Evolutionary conservation across 108 stramenopile genomes (phyloP).

Genomic region (Discostella stelligeroides): DNA sequence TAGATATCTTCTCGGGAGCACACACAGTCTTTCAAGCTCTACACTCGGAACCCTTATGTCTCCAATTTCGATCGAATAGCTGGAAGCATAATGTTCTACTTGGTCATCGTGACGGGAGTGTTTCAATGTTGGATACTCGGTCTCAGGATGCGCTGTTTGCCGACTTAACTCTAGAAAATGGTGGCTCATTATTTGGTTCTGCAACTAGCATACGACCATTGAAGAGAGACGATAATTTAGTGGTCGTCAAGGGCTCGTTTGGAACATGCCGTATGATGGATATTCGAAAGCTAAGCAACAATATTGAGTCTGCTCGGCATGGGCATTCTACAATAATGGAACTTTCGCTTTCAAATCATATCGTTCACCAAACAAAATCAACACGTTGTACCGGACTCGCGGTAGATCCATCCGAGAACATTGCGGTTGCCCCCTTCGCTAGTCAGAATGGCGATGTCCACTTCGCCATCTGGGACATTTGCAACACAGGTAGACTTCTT

Average conservation of each 20-base stretch:
- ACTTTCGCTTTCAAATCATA: constrained; percentile 6
- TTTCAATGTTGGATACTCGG: constrained; percentile 36
- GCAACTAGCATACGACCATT: constrained; percentile 27
- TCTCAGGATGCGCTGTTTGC: constrained; percentile 10
- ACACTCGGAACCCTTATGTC: constrained; percentile 25
- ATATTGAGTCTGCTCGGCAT: constrained; percentile 8
- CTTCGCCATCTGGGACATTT: constrained; percentile 25
- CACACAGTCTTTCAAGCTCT: no score
- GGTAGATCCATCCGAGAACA: constrained; percentile 29
- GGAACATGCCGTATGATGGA: constrained; percentile 34
- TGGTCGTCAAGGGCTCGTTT: constrained; percentile 32
- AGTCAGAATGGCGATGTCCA: constrained; percentile 12
- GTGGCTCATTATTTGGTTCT: constrained; percentile 26
- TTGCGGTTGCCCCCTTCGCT: constrained; percentile 29
- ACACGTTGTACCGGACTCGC: constrained; percentile 33
- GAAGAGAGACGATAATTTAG: constrained; percentile 12
- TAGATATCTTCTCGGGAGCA: constrained; percentile 2
- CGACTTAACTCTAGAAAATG: constrained; percentile 6
- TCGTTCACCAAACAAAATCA: constrained; percentile 27
- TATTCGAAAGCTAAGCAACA: constrained; percentile 19
- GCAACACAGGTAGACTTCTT: constrained; percentile 18
- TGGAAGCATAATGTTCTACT: constrained; percentile 8
- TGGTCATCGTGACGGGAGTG: constrained; percentile 39
- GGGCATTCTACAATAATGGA: constrained; percentile 6
- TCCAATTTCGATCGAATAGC: constrained; percentile 16